Percentiles rank a stretch among this genome's conserved stretches.
Evolutionary conservation across 495 filamentous ascomycete species (phyloP).

Genomic region (Xylaria sp.): DNA sequence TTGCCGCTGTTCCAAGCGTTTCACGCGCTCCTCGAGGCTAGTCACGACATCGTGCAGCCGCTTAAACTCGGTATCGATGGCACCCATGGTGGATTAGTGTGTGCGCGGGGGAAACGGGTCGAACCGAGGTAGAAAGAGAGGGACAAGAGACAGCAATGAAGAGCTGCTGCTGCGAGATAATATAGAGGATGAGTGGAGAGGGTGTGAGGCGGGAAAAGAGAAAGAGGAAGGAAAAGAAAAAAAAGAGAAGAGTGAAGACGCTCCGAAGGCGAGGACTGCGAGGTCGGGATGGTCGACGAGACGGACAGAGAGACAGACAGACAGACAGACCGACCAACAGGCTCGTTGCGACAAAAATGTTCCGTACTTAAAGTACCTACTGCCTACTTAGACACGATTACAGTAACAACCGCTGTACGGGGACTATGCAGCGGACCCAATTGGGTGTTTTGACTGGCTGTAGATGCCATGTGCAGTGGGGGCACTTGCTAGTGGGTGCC

Average conservation of each 20-base stretch:
- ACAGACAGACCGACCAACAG: too few relatives aligned
- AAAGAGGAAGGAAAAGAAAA: constrained; percentile 25
- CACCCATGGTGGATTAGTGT: constrained; percentile 70
- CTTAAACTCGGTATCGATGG: constrained; percentile 80
- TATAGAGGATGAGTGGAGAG: constrained; percentile 32
- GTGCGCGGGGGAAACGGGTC: constrained; percentile 41
- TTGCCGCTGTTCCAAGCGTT: constrained; percentile 72
- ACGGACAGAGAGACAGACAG: constrained; percentile 6
- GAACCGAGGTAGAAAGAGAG: constrained; percentile 44
- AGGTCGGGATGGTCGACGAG: constrained; percentile 25
- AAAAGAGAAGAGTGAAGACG: constrained; percentile 5
- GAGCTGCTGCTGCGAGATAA: background rate
- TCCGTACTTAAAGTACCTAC: too few relatives aligned
- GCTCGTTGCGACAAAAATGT: constrained; percentile 24
- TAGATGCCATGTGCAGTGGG: background rate
- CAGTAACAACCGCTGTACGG: constrained; percentile 20
- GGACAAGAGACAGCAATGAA: constrained; percentile 18
- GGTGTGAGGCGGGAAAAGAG: constrained; percentile 29
- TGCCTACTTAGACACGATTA: constrained; percentile 18
- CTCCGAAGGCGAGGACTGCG: constrained; percentile 22
- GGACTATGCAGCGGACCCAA: constrained; percentile 15
- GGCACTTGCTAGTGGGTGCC: background rate
- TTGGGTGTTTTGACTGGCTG: constrained; percentile 25
- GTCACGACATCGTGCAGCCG: constrained; percentile 78
- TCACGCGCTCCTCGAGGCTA: constrained; percentile 83